These are phyloP conservation scores for Alternaria angustiovoidea DNA, from an alignment of 2,329 filamentous ascomycete species.

Conservation along the genomic window DNA sequence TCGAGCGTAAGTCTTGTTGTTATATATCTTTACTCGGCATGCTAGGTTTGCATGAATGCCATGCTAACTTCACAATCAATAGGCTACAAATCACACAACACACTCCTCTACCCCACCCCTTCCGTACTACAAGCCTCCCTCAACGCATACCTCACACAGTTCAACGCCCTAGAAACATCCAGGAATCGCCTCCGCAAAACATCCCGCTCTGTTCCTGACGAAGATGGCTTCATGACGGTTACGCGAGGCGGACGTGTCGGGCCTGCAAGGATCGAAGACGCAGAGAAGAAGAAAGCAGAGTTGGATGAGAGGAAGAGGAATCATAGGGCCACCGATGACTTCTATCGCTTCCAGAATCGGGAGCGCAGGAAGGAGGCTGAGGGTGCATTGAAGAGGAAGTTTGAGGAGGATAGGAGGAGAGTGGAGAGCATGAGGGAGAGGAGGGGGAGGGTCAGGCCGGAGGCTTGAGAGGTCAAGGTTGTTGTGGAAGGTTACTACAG, in stretches of 20 bases:
- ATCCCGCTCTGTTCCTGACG: conserved; percentile 82
- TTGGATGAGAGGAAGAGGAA: conserved; percentile 66
- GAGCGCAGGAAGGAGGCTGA: conserved; percentile 82
- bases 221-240: conserved; percentile 95
- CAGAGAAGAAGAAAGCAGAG: conserved; percentile 63
- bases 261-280: conserved; percentile 76
- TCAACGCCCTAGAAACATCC: conserved; percentile 71
- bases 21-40: neutral
- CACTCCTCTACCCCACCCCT: conserved; percentile 74
- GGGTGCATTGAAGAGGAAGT: conserved; percentile 71
- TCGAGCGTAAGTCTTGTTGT: conserved; percentile 58
- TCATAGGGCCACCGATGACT: conserved; percentile 67
- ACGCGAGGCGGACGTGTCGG: conserved; percentile 74
- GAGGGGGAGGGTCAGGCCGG: conserved; percentile 52
- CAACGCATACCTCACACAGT: conserved; percentile 87
- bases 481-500: no score
- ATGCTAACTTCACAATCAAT: conserved; percentile 33
- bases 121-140: conserved; percentile 74
- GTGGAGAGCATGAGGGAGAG: conserved; percentile 74
- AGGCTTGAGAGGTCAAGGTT: conserved; percentile 23
- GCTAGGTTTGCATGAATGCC: neutral
- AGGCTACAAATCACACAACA: conserved; percentile 71
- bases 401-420: conserved; percentile 78
- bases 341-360: conserved; percentile 84
- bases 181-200: conserved; percentile 68